Percentiles rank a stretch among this genome's conserved stretches.
Conservation (phyloP, 2,329 filamentous ascomycete species). For the Hypoxylon sp. region DNA sequence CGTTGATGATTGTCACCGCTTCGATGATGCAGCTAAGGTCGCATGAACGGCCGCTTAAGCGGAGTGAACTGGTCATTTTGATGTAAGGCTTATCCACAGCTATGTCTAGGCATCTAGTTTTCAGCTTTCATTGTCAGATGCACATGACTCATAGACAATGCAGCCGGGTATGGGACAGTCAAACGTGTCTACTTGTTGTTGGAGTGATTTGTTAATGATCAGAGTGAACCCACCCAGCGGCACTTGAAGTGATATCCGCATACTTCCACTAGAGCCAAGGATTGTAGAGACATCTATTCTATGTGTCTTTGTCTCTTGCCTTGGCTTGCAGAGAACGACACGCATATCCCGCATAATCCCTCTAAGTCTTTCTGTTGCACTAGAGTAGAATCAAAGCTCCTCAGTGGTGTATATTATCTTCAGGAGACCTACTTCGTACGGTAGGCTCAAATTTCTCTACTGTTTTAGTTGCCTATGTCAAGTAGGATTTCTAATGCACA, state of each 20-base stretch:
- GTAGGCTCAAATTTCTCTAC: not conserved
- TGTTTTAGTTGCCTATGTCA: not conserved
- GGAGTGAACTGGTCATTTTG: constrained; percentile 12
- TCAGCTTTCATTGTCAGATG: constrained; percentile 3
- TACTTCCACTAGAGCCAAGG: not conserved
- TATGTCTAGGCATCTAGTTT: not conserved
- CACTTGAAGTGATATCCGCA: not conserved
- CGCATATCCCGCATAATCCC: not conserved
- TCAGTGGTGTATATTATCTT: too few species aligned
- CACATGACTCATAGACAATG: constrained; percentile 22
- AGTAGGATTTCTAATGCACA: not conserved
- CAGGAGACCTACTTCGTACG: too few species aligned
- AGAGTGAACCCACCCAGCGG: not conserved
- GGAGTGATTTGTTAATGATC: not conserved
- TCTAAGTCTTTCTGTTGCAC: not conserved
- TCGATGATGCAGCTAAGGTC: constrained; percentile 24
- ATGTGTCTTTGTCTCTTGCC: not conserved
- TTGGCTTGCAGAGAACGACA: not conserved
- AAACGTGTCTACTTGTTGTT: constrained; percentile 19
- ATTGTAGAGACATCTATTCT: not conserved
- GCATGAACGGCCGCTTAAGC: constrained; percentile 33
- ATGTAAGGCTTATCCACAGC: constrained; percentile 3
- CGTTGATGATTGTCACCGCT: constrained; percentile 20
- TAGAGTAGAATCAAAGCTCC: not conserved
- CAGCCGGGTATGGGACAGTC: not conserved